Evolutionary conservation across 176 grass and related monocot genomes (phyloP), one percentile per base, ranked within the genome.

Genomic region (Triticum dicoccoides): DNA sequence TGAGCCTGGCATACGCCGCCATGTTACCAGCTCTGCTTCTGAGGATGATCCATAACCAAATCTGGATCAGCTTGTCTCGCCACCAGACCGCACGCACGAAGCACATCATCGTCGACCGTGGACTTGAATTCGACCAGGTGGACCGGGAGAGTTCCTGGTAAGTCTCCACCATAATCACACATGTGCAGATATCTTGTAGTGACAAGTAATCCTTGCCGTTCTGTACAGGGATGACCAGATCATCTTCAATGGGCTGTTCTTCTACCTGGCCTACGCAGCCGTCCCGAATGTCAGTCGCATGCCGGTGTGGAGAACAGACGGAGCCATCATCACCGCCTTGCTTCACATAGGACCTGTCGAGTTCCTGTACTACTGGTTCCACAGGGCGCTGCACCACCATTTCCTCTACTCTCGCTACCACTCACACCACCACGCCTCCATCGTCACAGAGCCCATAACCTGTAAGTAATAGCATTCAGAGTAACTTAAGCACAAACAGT

Each of bases 281-380:
- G 15, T 90, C 65, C 89, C 83, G 2, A 68, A 39, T 13, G 83
- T 52, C 17, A 82, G 25, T 3, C 42, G 87, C 78, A 12, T 94
- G 66, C 96, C 96, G 2, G 6, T 91, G 64, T 98, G 93, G 96
- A 86, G 88, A 83, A 80, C 87, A 8, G 88, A 95, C 34, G 93
- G 96, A 11, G 89, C 76, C 27, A 37, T 98, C 42, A 20, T 94
- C 9, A 92, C 79, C 0, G 77, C 63, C 11, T 41, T 98, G 32
- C 83, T 94, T 70, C 96, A 95, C 73, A 81, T 65, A 14, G 93
- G 91, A 6, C 93, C 91, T 25, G 89, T 95, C 9, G 96, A 98
- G 84, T 98, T 98, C 88, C 81, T 98, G 21, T 98, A 98, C 76
- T 98, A 98, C 88, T 98, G 96, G 93, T 86, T 98, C 65, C 93